Evolutionary conservation across 208 protist species (phyloP), one percentile per base, ranked within the genome.

Genomic region (Lotmaria passim): DNA sequence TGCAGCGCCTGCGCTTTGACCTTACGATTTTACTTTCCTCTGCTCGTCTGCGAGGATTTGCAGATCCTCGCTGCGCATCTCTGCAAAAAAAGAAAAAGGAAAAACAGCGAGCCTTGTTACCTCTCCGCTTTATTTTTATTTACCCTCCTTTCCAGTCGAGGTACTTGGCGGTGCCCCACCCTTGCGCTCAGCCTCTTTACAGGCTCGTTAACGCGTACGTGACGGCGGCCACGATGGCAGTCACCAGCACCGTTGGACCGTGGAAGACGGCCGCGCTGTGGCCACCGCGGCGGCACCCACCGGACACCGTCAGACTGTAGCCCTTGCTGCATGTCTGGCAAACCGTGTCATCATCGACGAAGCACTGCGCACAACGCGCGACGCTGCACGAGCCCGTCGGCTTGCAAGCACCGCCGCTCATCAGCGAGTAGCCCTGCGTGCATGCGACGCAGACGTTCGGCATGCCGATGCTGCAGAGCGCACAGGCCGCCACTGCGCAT

Each of bases 311-410:
- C 24, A 23, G 14, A 21, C n/a, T n/a, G 19, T 68, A 68, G 23
- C 38, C 50, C 50, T 26, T 4, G 21, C 17, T 34, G n/a, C 62
- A 68, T 4, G 7, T 50, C 50, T 2, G 12, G 36, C 62, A 68
- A 2, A 15, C 19, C 34, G 6, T 17, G 34, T 50, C 39, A 36
- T 58, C 62, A 17, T 57, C 31, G 4, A 34, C 2, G 50, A 38
- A 26, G 62, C 62, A 58, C 50, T 24, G 39, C 23, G 19, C 23
- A 19, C 47, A 59, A 19, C 43, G 17, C 12, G 15, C 30, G 23
- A 67, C 47, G 33, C 15, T 44, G 48, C 61, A 67, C 21, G 61
- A 57, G 23, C 47, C 47, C 21, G 28, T 46, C 11, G 36, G 31
- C 61, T 44, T 67, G 47, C 61, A 67, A 28, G 38, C 31, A 6